Percentiles rank a stretch among this genome's conserved stretches.
These are phyloP conservation scores for Plectranthus barbatus DNA, from an alignment of 257 asterid species.

Conservation along the genomic window DNA sequence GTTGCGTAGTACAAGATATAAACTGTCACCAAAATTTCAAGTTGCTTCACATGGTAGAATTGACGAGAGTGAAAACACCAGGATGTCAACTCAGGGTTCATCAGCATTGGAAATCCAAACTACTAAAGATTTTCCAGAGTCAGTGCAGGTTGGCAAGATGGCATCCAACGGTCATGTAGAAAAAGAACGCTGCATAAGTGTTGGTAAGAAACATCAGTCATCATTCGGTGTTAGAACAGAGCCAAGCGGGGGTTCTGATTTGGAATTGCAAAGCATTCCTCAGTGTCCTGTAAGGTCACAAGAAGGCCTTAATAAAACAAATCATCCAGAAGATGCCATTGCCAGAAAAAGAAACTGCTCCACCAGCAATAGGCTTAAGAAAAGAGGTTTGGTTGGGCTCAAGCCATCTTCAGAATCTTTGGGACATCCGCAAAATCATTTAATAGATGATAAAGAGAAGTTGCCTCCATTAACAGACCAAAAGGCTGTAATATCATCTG, in stretches of 20 bases:
- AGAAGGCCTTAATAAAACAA: slow-evolving; percentile 5
- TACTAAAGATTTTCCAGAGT: slow-evolving; percentile 15
- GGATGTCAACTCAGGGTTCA: slow-evolving; percentile 16
- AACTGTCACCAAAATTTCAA: slow-evolving; percentile 28
- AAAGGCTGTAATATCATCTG: slow-evolving; percentile 1
- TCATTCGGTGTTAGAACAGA: slow-evolving; percentile 6
- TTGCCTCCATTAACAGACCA: slow-evolving; percentile 16
- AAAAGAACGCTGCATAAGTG: slow-evolving; percentile 4
- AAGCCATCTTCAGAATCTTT: slow-evolving; percentile 14
- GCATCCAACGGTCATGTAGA: slow-evolving; percentile 2
- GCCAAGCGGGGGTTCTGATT: slow-evolving; percentile 15
- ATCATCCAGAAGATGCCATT: slow-evolving; percentile 9
- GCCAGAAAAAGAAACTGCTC: slow-evolving; percentile 19
- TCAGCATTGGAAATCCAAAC: slow-evolving; percentile 16
- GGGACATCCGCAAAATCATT: slow-evolving; percentile 11
- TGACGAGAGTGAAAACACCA: slow-evolving; percentile 8
- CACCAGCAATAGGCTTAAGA: slow-evolving; percentile 21
- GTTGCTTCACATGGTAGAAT: slow-evolving; percentile 24
- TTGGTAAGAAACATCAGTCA: slow-evolving; percentile 14
- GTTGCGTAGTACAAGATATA: slow-evolving; percentile 18
- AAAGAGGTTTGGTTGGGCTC: slow-evolving; percentile 30
- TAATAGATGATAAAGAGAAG: slow-evolving; percentile 40
- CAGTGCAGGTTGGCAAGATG: slow-evolving; percentile 4
- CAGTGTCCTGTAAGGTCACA: slow-evolving; percentile 4
- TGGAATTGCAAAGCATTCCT: slow-evolving; percentile 14